phyloP scores from a whole-genome alignment of 176 grass and related monocot genomes.

The Elymus sibiricus region DNA sequence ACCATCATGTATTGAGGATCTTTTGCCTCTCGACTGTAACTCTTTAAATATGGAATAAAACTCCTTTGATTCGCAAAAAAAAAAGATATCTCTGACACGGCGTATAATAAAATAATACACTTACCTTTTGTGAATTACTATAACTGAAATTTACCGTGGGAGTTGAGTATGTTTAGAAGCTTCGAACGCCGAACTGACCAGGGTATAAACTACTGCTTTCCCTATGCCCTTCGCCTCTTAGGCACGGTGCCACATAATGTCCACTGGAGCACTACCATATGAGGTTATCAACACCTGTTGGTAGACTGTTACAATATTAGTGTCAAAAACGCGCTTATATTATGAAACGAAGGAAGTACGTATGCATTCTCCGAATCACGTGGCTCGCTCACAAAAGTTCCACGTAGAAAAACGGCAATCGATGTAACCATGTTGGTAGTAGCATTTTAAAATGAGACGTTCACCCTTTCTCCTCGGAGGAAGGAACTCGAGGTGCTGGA shows the following conservation, averaged over 20 bases:
- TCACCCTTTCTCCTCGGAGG: neutral
- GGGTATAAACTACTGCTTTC: slow-evolving; percentile 23
- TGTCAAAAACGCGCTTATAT: too few species aligned
- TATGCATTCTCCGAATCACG: neutral
- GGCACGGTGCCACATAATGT: slow-evolving; percentile 28
- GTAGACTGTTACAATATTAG: neutral
- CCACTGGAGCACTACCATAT: neutral
- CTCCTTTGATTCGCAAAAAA: too few species aligned
- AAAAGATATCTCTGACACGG: too few species aligned
- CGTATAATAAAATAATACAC: neutral
- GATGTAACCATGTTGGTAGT: neutral
- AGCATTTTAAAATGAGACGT: neutral
- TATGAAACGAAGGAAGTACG: too few species aligned
- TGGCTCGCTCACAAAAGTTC: neutral
- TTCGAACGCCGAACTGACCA: slow-evolving; percentile 38
- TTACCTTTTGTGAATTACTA: slow-evolving; percentile 8
- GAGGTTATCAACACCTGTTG: neutral
- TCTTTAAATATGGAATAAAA: too few species aligned
- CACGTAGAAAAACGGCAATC: neutral
- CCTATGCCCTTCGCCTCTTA: neutral
- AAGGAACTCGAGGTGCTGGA: neutral
- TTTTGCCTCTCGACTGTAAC: too few species aligned
- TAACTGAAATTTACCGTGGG: neutral
- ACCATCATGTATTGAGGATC: too few species aligned
- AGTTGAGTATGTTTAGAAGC: slow-evolving; percentile 39